Percentiles rank a stretch among this genome's conserved stretches.
Conservation (phyloP, 164 flowering plant species). For the Nelumbo lutea region DNA sequence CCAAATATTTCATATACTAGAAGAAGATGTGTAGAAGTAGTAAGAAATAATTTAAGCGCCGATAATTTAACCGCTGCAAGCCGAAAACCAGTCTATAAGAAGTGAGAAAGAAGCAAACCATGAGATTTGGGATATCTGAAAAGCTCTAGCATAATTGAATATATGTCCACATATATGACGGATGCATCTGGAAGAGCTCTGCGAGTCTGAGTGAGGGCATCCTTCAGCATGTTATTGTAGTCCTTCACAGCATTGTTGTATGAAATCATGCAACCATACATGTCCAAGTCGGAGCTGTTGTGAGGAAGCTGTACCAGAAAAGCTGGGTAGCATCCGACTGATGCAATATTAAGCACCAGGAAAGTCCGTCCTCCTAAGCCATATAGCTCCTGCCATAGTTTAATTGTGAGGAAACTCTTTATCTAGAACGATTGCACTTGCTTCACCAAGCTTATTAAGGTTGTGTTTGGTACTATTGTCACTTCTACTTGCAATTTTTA, state of each 20-base stretch:
- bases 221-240: conserved; percentile 60
- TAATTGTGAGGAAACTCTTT: neutral
- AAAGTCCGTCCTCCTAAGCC: conserved; percentile 66
- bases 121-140: conserved; percentile 58
- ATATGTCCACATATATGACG: conserved; percentile 53
- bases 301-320: conserved; percentile 54
- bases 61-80: no score
- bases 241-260: conserved; percentile 76
- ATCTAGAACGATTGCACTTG: neutral
- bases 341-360: conserved; percentile 69
- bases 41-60: no score
- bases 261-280: conserved; percentile 64
- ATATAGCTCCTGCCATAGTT: conserved; percentile 28
- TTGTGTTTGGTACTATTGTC: no score
- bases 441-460: neutral
- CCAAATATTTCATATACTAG: no score
- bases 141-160: conserved; percentile 59
- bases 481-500: no score
- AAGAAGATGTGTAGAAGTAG: no score
- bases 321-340: conserved; percentile 78
- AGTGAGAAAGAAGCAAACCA: conserved; percentile 29
- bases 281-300: conserved; percentile 48
- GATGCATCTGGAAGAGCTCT: conserved; percentile 42
- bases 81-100: neutral
- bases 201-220: conserved; percentile 39